Percentiles rank a stretch among this genome's conserved stretches.
Evolutionary conservation across 2,329 filamentous ascomycete genomes (phyloP).

Genomic region (Claviceps pusilla): DNA sequence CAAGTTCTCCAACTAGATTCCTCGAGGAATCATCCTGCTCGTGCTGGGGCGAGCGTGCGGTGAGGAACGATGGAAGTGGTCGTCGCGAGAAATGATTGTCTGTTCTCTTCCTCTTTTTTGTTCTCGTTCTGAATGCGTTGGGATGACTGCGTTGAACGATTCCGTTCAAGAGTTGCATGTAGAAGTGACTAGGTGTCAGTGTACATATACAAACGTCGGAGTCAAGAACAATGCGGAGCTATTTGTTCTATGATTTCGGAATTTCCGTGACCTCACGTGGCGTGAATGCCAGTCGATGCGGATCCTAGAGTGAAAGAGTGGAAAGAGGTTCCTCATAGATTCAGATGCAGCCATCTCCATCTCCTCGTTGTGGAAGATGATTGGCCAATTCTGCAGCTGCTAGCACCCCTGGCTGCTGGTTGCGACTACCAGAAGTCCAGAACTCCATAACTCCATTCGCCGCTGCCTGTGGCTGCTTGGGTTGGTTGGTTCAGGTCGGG

Average conservation of each 20-base stretch:
- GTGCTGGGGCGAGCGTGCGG: not conserved
- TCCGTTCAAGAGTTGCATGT: too few species aligned
- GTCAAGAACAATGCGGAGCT: not conserved
- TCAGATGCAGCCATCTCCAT: too few species aligned
- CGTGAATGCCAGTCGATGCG: too few species aligned
- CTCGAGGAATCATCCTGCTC: not conserved
- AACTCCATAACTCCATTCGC: too few species aligned
- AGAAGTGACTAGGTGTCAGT: too few species aligned
- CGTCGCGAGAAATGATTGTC: not conserved
- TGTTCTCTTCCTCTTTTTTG: not conserved
- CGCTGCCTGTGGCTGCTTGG: too few species aligned
- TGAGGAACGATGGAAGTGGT: not conserved
- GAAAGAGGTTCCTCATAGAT: too few species aligned
- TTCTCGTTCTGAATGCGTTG: not conserved
- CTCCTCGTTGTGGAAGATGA: not conserved
- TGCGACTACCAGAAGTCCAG: too few species aligned
- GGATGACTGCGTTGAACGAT: not conserved
- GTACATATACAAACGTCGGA: not conserved
- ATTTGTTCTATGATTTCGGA: too few species aligned
- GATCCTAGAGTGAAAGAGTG: not conserved
- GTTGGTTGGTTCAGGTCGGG: too few species aligned
- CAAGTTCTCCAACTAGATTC: conserved; percentile 22
- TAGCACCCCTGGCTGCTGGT: too few species aligned
- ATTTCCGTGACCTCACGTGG: not conserved
- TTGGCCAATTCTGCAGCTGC: not conserved